phyloP scores from a whole-genome alignment of 345 rosid species.

The Sapria himalayana region DNA sequence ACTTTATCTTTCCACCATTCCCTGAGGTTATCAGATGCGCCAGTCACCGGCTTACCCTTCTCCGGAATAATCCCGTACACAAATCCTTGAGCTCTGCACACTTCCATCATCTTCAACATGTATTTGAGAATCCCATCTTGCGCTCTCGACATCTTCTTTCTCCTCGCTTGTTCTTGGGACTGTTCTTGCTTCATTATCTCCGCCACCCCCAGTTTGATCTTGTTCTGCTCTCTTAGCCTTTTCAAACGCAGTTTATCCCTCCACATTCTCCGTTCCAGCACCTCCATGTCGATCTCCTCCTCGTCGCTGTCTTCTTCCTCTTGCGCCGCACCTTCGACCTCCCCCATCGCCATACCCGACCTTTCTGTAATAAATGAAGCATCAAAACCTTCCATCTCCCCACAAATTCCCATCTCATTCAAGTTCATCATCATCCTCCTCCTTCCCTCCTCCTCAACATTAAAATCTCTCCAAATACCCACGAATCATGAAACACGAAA shows the following conservation, averaged over 20 bases:
- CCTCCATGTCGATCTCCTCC: constrained; percentile 52
- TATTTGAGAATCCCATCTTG: constrained; percentile 75
- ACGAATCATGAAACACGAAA: no score
- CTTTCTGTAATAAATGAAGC: constrained; percentile 25
- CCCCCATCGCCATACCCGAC: constrained; percentile 18
- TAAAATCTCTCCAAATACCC: no score
- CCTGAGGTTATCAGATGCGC: constrained; percentile 75
- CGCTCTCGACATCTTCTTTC: constrained; percentile 62
- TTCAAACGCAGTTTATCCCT: constrained; percentile 49
- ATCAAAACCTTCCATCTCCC: constrained; percentile 56
- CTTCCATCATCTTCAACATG: constrained; percentile 81
- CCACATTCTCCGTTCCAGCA: constrained; percentile 81
- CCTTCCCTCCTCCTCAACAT: no score
- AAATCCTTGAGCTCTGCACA: constrained; percentile 75
- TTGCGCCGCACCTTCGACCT: constrained; percentile 29
- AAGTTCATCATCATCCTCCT: constrained; percentile 30
- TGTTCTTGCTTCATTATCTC: constrained; percentile 59
- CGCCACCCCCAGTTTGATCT: constrained; percentile 20
- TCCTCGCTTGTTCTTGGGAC: no score
- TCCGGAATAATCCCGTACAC: constrained; percentile 79
- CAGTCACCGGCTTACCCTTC: constrained; percentile 74
- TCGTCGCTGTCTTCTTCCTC: constrained; percentile 38
- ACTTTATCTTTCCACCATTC: constrained; percentile 99
- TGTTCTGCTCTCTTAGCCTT: constrained; percentile 47
- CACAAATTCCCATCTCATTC: constrained; percentile 63